phyloP scores from a whole-genome alignment of 2,329 filamentous ascomycete species.

The Pseudogymnoascus sp. region DNA sequence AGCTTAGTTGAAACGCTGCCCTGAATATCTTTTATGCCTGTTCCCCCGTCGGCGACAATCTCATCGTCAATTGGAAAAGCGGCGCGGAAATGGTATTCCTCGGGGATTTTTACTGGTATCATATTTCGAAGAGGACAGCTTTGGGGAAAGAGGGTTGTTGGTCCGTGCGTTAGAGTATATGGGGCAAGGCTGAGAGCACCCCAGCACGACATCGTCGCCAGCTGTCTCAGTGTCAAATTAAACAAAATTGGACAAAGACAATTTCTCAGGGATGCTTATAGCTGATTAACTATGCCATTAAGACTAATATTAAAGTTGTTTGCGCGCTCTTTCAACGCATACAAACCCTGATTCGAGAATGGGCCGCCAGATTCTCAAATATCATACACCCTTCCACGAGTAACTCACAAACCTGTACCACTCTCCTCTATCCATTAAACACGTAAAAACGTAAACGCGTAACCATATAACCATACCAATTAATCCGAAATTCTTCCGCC shows the following conservation, averaged over 20 bases:
- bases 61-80: background rate
- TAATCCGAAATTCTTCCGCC: background rate
- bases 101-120: constrained; percentile 4
- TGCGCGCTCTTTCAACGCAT: background rate
- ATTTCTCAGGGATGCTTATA: background rate
- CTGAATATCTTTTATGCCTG: background rate
- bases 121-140: constrained; percentile 13
- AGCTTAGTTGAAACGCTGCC: constrained; percentile 6
- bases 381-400: background rate
- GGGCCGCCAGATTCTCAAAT: background rate
- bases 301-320: background rate
- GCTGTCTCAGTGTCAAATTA: background rate
- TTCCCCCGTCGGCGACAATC: background rate
- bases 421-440: background rate
- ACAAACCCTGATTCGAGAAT: background rate
- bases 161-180: constrained; percentile 3
- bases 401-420: background rate
- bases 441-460: constrained; percentile 1
- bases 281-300: background rate
- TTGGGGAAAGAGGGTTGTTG: constrained; percentile 11
- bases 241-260: background rate
- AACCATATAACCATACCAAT: background rate
- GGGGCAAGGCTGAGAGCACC: background rate
- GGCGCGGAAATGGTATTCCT: constrained; percentile 4
- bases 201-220: background rate